phyloP scores from a whole-genome alignment of 148 eudicot species.

The Tetragonia tetragonoides region DNA sequence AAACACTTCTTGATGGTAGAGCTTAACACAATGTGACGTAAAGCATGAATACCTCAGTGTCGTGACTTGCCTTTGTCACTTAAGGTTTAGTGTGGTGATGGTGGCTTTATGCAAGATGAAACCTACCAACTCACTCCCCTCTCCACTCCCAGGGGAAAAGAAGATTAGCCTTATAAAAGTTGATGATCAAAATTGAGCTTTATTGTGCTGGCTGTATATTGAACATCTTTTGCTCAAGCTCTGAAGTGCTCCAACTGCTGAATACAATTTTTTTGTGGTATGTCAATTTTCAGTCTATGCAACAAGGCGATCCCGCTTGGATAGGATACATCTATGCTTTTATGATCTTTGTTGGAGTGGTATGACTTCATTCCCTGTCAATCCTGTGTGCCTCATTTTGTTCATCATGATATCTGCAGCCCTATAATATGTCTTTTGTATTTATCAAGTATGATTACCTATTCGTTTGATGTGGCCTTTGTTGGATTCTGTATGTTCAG shows the following conservation, averaged over 20 bases:
- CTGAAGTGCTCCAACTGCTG: background rate
- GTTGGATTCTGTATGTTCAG: too few species aligned
- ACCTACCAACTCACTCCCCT: too few species aligned
- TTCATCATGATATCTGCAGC: background rate
- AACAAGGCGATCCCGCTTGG: slow-evolving; percentile 88
- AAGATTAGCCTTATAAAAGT: background rate
- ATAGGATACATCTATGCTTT: slow-evolving; percentile 89
- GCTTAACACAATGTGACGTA: too few species aligned
- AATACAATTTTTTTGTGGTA: background rate
- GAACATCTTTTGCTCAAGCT: background rate
- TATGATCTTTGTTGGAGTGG: slow-evolving; percentile 91
- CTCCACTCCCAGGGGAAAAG: too few species aligned
- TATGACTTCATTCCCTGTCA: slow-evolving; percentile 41
- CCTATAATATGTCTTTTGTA: background rate
- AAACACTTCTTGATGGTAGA: too few species aligned
- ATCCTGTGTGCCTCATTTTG: background rate
- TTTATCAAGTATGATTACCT: background rate
- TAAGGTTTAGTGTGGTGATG: too few species aligned
- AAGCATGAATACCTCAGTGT: too few species aligned
- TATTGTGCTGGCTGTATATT: background rate
- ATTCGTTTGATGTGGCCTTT: too few species aligned
- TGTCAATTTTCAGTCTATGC: slow-evolving; percentile 81
- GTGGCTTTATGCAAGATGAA: background rate
- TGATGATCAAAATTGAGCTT: background rate
- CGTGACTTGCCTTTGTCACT: too few species aligned